phyloP scores from a whole-genome alignment of 176 grass and related monocot species.

The Avena eriantha region DNA sequence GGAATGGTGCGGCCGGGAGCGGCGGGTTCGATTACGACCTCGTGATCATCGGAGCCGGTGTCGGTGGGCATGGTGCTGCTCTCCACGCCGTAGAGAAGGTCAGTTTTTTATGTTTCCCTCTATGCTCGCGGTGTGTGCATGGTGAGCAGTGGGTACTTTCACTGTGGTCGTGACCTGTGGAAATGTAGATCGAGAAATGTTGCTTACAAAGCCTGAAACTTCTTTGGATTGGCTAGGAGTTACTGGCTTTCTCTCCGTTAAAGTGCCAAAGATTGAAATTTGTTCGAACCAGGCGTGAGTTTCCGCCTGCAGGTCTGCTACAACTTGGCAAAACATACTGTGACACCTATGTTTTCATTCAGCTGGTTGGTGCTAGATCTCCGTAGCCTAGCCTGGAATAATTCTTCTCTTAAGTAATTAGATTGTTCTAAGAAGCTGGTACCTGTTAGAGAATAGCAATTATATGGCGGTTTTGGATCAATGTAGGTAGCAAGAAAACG shows the following conservation, averaged over 20 bases:
- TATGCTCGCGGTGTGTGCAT: conserved; percentile 5
- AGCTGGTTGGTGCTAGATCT: conserved; percentile 13
- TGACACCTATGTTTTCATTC: neutral
- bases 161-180: conserved; percentile 20
- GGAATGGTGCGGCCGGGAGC: conserved; percentile 50
- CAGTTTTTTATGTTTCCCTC: neutral
- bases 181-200: conserved; percentile 6
- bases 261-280: neutral
- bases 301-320: neutral
- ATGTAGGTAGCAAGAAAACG: neutral
- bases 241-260: neutral
- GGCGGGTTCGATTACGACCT: conserved; percentile 85
- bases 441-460: conserved; percentile 7
- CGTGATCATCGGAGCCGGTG: conserved; percentile 85
- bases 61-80: conserved; percentile 82
- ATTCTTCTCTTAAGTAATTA: neutral
- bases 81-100: conserved; percentile 93
- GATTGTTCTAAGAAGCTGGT: conserved; percentile 1
- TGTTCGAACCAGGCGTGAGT: neutral
- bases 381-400: neutral
- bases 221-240: neutral
- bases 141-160: neutral
- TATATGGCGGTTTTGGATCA: neutral
- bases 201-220: conserved; percentile 1
- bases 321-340: neutral